Base-by-base conservation (phyloP, 116 monocot genomes). In the Posidonia oceanica region DNA sequence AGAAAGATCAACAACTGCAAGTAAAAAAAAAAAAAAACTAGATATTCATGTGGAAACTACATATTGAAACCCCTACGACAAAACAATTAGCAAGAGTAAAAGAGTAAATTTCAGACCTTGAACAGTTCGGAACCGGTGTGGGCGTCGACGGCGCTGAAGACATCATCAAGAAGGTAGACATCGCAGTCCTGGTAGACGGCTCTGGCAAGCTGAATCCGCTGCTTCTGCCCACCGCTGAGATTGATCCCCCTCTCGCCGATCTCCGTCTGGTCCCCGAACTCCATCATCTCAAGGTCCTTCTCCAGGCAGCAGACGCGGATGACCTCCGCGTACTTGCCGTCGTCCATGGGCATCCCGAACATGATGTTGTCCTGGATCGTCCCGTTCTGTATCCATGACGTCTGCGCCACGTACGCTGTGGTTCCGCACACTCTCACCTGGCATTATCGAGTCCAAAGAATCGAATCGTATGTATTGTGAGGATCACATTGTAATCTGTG, bases 151-250 rank as follows among this genome's bases (percentile, higher is more conserved):
- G 91, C 91, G 48, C 91, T 91, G 70, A 91, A 91, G 63, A 91
- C 73, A 85, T 91, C 91, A 48, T 91, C 91, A 7, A 91, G 87
- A 41, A 91, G 85, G 76, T 91, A 91, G 29, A 87, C 71, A 61
- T 91, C 91, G n/a, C 78, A 79, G 61, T 91, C 81, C 77, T 87
- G 91, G 64, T 91, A 91, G 17, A 91, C 85, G 17, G 87, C 91
- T 54, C 91, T 70, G 40, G 91, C 91, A 16, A 91, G 81, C 71
- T 91, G 91, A 29, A 91, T 83, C 20, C 91, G 83, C 66, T 91
- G 91, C 73, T 91, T 91, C 75, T 91, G 91, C 15, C 91, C 91
- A 13, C 91, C 91, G 70, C 91, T 91, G 55, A 91, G 88, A 71
- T 91, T 91, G 78, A 91, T 88, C 36, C 91, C 91, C 12, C 91